Evolutionary conservation across 2,329 filamentous ascomycete genomes (phyloP), one percentile per base, ranked within the genome.

Genomic region (Fusarium sp.): DNA sequence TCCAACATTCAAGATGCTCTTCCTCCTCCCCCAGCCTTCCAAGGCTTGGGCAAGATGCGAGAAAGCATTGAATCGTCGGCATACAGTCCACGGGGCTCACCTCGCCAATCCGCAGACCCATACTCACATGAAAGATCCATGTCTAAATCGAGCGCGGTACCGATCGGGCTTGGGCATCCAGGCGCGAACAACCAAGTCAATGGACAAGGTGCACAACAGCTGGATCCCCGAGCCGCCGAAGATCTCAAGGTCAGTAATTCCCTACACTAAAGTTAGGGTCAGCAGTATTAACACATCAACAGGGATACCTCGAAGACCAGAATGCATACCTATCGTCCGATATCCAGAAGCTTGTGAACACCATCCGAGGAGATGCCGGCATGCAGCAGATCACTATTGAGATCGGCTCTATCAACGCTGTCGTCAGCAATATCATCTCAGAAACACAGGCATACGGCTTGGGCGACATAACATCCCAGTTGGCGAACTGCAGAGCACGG

Each of bases 281-380:
- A n/a, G 35, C 3, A 19, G n/a, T n/a, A 37, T 37, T 37, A 37
- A 37, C 35, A 37, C 35, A 19, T 17, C 8, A n/a, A 4, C 65
- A 91, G 87, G 87, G 92, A 62, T 94, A 93, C 75, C 86, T 96
- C 35, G 92, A 96, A 75, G 92, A 94, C 75, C 92, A 96, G 77
- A 94, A 91, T 13, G 91, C 92, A 50, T 82, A 89, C 4, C 85
- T 97, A 61, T 90, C 96, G 25, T 88, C 93, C 69, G 92, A 89
- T 44, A 94, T 96, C 67, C 92, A 96, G 78, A 87, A 89, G n/a
- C 86, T 97, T 9, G 92, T 96, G 46, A 85, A 86, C 54, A 88
- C 88, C 30, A 90, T 94, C 65, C 90, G 91, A 54, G 83, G 85
- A 50, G 87, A 91, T 68, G 86, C 87, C 30, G 81, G 84, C 27